Conservation (phyloP, 116 monocot species). For the Posidonia oceanica region DNA sequence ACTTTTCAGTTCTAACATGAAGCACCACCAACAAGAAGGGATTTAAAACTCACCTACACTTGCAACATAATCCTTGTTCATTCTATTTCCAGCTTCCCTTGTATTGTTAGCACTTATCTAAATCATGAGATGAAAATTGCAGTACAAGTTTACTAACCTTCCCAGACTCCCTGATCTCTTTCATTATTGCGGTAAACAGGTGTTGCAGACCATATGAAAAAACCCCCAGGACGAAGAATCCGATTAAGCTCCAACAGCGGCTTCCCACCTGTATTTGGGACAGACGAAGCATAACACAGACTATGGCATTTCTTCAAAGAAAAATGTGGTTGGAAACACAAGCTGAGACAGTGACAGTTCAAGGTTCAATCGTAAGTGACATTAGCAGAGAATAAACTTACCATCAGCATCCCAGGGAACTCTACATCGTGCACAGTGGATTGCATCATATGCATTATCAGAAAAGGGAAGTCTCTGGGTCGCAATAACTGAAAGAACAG, state of each 20-base stretch:
- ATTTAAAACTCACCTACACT: no score
- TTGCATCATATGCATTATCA: conserved; percentile 82
- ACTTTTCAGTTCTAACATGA: no score
- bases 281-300: neutral
- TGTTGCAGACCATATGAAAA: conserved; percentile 93
- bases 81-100: no score
- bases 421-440: conserved; percentile 90
- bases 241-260: conserved; percentile 88
- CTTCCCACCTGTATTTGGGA: conserved; percentile 53
- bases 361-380: neutral
- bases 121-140: neutral
- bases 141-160: conserved; percentile 41
- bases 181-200: conserved; percentile 72
- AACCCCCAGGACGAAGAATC: conserved; percentile 82
- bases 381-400: conserved; percentile 13
- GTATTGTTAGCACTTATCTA: no score
- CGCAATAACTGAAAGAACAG: conserved; percentile 79
- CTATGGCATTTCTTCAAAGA: neutral
- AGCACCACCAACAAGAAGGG: no score
- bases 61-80: no score
- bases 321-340: neutral
- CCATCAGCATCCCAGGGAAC: conserved; percentile 88
- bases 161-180: conserved; percentile 57
- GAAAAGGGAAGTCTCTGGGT: conserved; percentile 82
- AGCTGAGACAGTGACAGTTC: neutral